These are phyloP conservation scores for Globomyces pollinis-pini DNA, from an alignment of 192 early-diverging fungal genomes.

Conservation along the genomic window DNA sequence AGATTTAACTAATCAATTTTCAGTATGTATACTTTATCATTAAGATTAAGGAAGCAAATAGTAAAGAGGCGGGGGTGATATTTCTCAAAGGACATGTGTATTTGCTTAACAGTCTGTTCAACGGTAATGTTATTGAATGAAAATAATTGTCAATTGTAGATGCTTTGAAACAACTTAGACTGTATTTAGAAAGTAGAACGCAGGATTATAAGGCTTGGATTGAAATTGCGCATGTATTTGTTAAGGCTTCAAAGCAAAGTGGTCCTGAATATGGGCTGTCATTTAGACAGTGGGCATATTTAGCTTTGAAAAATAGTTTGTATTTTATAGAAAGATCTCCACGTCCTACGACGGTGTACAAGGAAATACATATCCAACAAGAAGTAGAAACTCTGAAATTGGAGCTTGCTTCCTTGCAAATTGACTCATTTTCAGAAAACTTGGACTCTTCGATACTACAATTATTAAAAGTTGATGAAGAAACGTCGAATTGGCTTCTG, in stretches of 20 bases:
- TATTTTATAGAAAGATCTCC: slow-evolving; percentile 1
- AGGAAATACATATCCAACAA: background rate
- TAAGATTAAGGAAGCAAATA: too few relatives aligned
- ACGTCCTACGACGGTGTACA: background rate
- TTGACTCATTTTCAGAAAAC: too few relatives aligned
- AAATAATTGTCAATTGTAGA: background rate
- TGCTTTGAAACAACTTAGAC: background rate
- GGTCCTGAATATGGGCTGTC: too few relatives aligned
- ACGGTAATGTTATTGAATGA: background rate
- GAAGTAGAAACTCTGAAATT: background rate
- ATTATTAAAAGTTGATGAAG: too few relatives aligned
- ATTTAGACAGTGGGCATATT: background rate
- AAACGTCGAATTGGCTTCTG: too few relatives aligned
- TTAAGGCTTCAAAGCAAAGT: background rate
- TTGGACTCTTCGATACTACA: too few relatives aligned
- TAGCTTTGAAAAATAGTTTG: background rate
- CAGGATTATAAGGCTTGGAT: slow-evolving; percentile 5
- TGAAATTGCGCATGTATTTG: background rate
- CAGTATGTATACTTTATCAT: too few relatives aligned
- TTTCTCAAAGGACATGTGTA: slow-evolving; percentile 1
- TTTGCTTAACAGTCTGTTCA: background rate
- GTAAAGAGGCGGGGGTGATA: slow-evolving; percentile 4
- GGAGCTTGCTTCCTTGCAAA: too few relatives aligned
- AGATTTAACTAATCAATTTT: background rate
- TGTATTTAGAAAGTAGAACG: background rate